Evolutionary conservation across 371 early-diverging fungal species (phyloP).

Genomic region (Conidiobolus coronatus): DNA sequence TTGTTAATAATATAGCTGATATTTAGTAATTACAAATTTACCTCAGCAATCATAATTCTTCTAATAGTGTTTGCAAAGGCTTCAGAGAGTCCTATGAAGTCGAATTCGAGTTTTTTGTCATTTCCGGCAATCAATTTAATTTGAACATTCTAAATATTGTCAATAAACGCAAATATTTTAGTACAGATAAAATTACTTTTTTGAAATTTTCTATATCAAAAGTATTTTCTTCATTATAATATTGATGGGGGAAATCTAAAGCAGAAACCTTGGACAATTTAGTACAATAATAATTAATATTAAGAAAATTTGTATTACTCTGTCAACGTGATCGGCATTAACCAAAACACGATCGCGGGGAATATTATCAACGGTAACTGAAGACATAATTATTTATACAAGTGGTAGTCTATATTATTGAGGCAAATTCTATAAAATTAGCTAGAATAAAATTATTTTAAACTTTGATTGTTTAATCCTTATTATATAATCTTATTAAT

Average conservation of each 20-base stretch:
- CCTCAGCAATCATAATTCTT: slow-evolving; percentile 87
- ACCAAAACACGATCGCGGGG: no score
- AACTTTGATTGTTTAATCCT: no score
- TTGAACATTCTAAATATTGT: slow-evolving; percentile 23
- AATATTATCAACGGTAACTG: no score
- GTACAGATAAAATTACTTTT: not conserved
- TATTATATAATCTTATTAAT: no score
- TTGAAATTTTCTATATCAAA: slow-evolving; percentile 1
- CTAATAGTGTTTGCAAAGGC: slow-evolving; percentile 92
- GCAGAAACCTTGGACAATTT: no score
- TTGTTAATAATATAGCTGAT: not conserved
- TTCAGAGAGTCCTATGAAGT: slow-evolving; percentile 82
- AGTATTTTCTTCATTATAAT: not conserved
- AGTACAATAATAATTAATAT: no score
- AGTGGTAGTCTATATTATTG: no score
- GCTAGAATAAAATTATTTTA: no score
- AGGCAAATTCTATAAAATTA: no score
- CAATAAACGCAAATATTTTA: not conserved
- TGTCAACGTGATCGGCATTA: no score
- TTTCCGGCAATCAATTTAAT: slow-evolving; percentile 41
- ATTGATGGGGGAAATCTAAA: slow-evolving; percentile 3
- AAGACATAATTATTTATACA: no score
- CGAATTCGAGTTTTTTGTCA: slow-evolving; percentile 71
- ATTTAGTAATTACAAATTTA: slow-evolving; percentile 7
- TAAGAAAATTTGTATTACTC: no score